Percentiles rank a stretch among this genome's conserved stretches.
phyloP scores from a whole-genome alignment of 192 early-diverging fungal genomes.

The Umbelopsis sp. region DNA sequence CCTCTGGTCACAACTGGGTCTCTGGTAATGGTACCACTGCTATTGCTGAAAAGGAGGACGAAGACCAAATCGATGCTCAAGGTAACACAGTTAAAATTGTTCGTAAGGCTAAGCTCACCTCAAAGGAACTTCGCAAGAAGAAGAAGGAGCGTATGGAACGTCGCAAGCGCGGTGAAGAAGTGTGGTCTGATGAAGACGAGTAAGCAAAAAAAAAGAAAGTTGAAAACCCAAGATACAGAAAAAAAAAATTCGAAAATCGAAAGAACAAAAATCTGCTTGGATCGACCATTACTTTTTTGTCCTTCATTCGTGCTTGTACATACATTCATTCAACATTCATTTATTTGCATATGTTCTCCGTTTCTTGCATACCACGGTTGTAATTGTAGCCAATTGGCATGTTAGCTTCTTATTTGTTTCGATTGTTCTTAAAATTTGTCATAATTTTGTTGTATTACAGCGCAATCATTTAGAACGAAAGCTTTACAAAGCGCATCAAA shows the following conservation, averaged over 20 bases:
- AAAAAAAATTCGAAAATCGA: not conserved
- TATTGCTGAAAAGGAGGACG: conserved; percentile 51
- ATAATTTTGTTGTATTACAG: not conserved
- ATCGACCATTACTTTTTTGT: not conserved
- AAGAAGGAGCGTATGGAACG: conserved; percentile 61
- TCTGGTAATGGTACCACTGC: conserved; percentile 49
- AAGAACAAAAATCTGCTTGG: too few relatives aligned
- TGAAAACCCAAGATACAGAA: not conserved
- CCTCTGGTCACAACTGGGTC: conserved; percentile 58
- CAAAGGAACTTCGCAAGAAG: conserved; percentile 57
- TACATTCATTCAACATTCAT: not conserved
- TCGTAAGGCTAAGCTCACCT: conserved; percentile 58
- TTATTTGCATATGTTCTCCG: not conserved
- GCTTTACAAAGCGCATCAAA: not conserved
- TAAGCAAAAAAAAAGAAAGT: not conserved
- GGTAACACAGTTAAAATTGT: conserved; percentile 75
- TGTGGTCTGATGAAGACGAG: conserved; percentile 47
- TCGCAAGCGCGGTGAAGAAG: conserved; percentile 61
- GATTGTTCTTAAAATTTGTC: not conserved
- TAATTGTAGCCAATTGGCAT: conserved; percentile 15
- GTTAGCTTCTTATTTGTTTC: conserved; percentile 16
- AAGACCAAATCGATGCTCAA: conserved; percentile 64
- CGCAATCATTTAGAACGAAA: not conserved
- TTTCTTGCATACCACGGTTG: conserved; percentile 18
- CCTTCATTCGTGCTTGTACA: conserved; percentile 6